phyloP scores from a whole-genome alignment of 2,329 filamentous ascomycete species.

The Exophiala oligosperma region DNA sequence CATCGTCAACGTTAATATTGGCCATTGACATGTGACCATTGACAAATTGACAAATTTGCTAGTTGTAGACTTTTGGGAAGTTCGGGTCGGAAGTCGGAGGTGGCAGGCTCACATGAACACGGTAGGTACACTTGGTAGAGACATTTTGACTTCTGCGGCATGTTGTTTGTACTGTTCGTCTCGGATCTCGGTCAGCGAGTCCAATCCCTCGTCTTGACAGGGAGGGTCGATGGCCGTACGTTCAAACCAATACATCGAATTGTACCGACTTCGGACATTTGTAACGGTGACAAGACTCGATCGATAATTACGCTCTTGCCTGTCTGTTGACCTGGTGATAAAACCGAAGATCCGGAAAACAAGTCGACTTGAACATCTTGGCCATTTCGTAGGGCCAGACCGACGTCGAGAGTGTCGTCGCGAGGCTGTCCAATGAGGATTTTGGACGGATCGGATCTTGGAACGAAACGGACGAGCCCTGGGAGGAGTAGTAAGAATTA shows the following conservation, averaged over 20 bases:
- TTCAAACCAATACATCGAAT: conserved; percentile 51
- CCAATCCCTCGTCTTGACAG: background rate
- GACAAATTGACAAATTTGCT: too few relatives aligned
- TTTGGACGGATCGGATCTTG: conserved; percentile 51
- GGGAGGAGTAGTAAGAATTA: background rate
- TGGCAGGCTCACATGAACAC: conserved; percentile 35
- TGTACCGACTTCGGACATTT: conserved; percentile 38
- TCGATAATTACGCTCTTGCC: conserved; percentile 48
- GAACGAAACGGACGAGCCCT: conserved; percentile 62
- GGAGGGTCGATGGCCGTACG: conserved; percentile 12
- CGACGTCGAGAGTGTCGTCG: conserved; percentile 55
- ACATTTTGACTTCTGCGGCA: conserved; percentile 40
- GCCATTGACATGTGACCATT: too few relatives aligned
- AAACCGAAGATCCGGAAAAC: conserved; percentile 60
- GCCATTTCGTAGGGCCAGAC: conserved; percentile 56
- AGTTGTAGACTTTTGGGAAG: too few relatives aligned
- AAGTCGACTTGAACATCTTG: conserved; percentile 57
- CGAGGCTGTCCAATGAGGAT: conserved; percentile 59
- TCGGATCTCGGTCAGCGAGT: background rate
- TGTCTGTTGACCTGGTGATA: conserved; percentile 55
- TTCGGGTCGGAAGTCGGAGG: background rate
- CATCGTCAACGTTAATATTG: too few relatives aligned
- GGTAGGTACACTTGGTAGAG: conserved; percentile 38
- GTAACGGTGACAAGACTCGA: conserved; percentile 38
- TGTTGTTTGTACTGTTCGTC: conserved; percentile 39